Conservation (phyloP, 2,329 filamentous ascomycete species). For the Sporothrix luriei region DNA sequence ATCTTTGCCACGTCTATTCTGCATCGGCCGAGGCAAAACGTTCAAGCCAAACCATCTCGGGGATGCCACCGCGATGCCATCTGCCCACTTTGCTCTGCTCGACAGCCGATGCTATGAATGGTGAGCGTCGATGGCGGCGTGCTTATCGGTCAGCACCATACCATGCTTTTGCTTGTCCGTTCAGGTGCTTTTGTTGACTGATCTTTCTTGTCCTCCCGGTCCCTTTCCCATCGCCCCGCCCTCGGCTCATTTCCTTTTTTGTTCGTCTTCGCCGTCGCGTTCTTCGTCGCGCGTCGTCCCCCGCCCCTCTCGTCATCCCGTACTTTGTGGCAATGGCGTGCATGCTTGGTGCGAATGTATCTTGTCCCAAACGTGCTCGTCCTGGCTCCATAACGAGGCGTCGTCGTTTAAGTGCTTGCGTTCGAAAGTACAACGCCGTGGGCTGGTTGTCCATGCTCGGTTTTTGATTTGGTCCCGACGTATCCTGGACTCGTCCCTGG, state of each 20-base stretch:
- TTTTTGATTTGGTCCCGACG: no score
- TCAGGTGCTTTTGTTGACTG: neutral
- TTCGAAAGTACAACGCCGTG: slow-evolving; percentile 14
- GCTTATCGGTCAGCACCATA: neutral
- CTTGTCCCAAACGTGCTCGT: slow-evolving; percentile 19
- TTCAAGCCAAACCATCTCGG: no score
- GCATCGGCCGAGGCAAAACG: no score
- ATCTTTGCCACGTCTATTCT: neutral
- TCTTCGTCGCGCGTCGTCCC: neutral
- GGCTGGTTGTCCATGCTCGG: neutral
- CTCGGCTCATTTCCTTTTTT: slow-evolving; percentile 15
- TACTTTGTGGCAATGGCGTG: slow-evolving; percentile 1
- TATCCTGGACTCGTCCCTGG: no score
- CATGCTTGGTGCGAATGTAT: neutral
- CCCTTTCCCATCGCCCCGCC: neutral
- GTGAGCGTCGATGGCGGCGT: neutral
- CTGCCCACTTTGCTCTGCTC: neutral
- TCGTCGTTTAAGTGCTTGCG: slow-evolving; percentile 14
- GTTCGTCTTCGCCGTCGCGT: neutral
- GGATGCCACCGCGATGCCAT: neutral
- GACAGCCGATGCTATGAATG: neutral
- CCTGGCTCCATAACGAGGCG: slow-evolving; percentile 13
- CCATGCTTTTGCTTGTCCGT: slow-evolving; percentile 7
- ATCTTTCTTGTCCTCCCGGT: neutral
- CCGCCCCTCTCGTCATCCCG: neutral